A percentile compares a stretch with the other conserved stretches of the same genome.
phyloP scores from a whole-genome alignment of 768 basidiomycete species.

The Nidula microcarpa region DNA sequence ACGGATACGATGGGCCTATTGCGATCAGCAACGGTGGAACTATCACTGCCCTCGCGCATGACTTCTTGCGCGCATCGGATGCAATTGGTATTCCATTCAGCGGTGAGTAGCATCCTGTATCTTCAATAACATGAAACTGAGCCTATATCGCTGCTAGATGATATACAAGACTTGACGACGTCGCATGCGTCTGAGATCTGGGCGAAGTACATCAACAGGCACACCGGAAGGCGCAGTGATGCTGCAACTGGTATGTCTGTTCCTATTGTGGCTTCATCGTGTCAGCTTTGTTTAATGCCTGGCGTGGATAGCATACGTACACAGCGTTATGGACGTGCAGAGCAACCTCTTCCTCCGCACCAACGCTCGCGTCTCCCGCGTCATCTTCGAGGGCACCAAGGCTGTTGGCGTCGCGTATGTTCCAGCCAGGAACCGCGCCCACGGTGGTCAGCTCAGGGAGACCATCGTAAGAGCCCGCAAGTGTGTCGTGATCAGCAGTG shows the following conservation, averaged over 20 bases:
- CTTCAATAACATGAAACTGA: background rate
- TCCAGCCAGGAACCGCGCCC: conserved; percentile 54
- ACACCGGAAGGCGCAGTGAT: conserved; percentile 69
- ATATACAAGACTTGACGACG: conserved; percentile 64
- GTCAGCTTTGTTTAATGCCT: background rate
- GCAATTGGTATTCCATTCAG: conserved; percentile 61
- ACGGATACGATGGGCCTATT: conserved; percentile 74
- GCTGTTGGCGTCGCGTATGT: conserved; percentile 73
- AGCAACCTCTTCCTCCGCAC: conserved; percentile 63
- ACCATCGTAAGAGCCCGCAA: conserved; percentile 67
- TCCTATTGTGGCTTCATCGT: background rate
- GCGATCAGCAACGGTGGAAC: conserved; percentile 70
- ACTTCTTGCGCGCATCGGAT: conserved; percentile 64
- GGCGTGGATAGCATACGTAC: conserved; percentile 50
- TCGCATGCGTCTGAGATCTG: conserved; percentile 66
- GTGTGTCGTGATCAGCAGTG: conserved; percentile 61
- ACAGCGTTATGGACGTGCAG: conserved; percentile 69
- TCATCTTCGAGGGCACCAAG: conserved; percentile 70
- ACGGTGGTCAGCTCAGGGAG: conserved; percentile 49
- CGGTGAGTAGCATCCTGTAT: conserved; percentile 34
- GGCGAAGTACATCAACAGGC: conserved; percentile 76
- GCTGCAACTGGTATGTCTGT: conserved; percentile 53
- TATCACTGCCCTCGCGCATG: conserved; percentile 60
- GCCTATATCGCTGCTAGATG: conserved; percentile 34
- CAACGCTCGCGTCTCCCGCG: conserved; percentile 64